Percentiles rank a stretch among this genome's conserved stretches.
Evolutionary conservation across 768 basidiomycete species (phyloP).

Genomic region (Phanerodontia chrysosporium): DNA sequence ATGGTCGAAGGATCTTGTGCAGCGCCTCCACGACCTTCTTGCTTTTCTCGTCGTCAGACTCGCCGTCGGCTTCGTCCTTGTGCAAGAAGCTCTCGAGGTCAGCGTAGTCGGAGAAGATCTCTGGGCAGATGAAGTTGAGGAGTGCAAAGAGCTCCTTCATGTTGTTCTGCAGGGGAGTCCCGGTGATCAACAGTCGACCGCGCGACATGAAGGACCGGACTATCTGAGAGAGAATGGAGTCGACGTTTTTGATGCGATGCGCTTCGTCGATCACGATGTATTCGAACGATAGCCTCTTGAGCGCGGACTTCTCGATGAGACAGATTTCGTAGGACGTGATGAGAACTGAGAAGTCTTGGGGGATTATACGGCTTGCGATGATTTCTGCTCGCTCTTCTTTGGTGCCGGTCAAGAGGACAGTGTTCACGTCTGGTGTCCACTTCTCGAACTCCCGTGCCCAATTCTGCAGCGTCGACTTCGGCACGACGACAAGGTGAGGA

Average conservation of each 20-base stretch:
- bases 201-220: constrained; percentile 87
- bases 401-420: constrained; percentile 76
- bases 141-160: constrained; percentile 91
- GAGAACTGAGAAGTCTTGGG: constrained; percentile 89
- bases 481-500: constrained; percentile 93
- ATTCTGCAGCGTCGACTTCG: constrained; percentile 97
- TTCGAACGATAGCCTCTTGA: constrained; percentile 95
- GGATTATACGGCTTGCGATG: constrained; percentile 72
- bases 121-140: constrained; percentile 94
- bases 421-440: constrained; percentile 88
- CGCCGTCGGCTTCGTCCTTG: constrained; percentile 68
- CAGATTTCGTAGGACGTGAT: constrained; percentile 98
- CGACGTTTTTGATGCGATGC: constrained; percentile 98
- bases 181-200: constrained; percentile 90
- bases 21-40: constrained; percentile 94
- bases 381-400: constrained; percentile 87
- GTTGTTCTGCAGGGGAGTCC: constrained; percentile 95
- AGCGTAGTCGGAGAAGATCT: constrained; percentile 87
- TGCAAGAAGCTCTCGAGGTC: constrained; percentile 94
- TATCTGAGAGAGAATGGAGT: constrained; percentile 92
- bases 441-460: constrained; percentile 90
- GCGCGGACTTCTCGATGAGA: constrained; percentile 86
- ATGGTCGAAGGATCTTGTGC: constrained; percentile 94
- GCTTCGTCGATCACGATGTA: constrained; percentile 99
- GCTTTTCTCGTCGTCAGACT: constrained; percentile 77